Evolutionary conservation across 1,139 yeast genomes (phyloP).

Genomic region (Suhomyces chickasaworum): DNA sequence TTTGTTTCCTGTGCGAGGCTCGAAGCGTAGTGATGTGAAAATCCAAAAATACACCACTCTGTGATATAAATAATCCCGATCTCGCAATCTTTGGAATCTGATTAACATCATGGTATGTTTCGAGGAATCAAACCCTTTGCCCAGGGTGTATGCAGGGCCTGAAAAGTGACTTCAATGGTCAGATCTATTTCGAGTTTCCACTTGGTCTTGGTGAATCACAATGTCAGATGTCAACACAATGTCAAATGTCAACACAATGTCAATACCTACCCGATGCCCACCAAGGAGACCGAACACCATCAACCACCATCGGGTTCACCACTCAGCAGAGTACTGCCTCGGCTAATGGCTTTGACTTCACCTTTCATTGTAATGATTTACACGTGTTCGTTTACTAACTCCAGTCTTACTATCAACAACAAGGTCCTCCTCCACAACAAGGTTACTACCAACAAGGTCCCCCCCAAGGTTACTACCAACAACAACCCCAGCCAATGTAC

Average conservation of each 20-base stretch:
- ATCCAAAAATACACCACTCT: conserved; percentile 1
- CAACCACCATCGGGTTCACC: too few relatives aligned
- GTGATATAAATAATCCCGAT: conserved; percentile 4
- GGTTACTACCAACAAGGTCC: conserved; percentile 32
- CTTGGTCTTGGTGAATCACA: too few relatives aligned
- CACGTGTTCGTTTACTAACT: conserved; percentile 2
- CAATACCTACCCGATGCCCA: background rate
- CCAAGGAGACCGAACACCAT: background rate
- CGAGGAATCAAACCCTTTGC: background rate
- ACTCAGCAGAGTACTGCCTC: background rate
- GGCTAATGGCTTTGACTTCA: background rate
- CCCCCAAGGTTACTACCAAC: conserved; percentile 29
- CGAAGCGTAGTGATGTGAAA: background rate
- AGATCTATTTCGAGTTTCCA: too few relatives aligned
- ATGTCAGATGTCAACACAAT: too few relatives aligned
- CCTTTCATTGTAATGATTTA: background rate
- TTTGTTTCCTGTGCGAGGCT: background rate
- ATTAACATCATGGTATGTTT: conserved; percentile 1
- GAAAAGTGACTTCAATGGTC: too few relatives aligned
- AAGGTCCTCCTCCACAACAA: conserved; percentile 18
- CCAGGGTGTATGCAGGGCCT: background rate
- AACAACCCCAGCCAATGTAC: conserved; percentile 46
- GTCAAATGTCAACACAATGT: background rate
- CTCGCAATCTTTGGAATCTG: background rate
- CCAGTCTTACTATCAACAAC: conserved; percentile 18